A percentile compares a stretch with the other conserved stretches of the same genome.
These are phyloP conservation scores for Ilyonectria mors-panacis DNA, from an alignment of 2,329 filamentous ascomycete genomes.

Conservation along the genomic window DNA sequence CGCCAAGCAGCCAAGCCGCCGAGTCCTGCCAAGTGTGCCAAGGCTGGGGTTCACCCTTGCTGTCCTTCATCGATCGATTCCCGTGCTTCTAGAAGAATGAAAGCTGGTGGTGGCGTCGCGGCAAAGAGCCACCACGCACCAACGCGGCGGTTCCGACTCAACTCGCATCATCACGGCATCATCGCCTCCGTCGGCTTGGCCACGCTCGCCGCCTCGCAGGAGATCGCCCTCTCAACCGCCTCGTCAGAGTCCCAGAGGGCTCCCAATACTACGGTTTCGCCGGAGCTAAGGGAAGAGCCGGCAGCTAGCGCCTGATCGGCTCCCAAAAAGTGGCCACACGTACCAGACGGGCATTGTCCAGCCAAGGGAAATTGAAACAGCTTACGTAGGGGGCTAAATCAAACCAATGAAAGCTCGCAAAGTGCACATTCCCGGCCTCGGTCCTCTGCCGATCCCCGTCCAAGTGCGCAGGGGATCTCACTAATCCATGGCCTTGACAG, in stretches of 20 bases:
- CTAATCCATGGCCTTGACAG: not conserved
- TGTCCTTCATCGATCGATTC: conserved; percentile 20
- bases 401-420: not conserved
- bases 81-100: conserved; percentile 13
- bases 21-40: conserved; percentile 12
- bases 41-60: conserved; percentile 25
- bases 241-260: not conserved
- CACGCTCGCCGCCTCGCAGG: not conserved
- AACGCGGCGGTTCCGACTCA: not conserved
- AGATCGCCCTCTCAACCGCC: not conserved
- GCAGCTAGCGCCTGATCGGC: conserved; percentile 19
- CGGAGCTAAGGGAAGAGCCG: conserved; percentile 20
- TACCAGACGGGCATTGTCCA: not conserved
- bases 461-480: not conserved
- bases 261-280: conserved; percentile 12
- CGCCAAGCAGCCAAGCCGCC: conserved; percentile 17
- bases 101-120: not conserved
- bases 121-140: not conserved
- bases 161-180: not conserved
- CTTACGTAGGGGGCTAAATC: conserved; percentile 18
- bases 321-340: conserved; percentile 19
- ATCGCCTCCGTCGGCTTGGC: not conserved
- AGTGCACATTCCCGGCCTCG: not conserved
- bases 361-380: conserved; percentile 22
- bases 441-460: conserved; percentile 1